Evolutionary conservation across 148 eudicot genomes (phyloP).

Genomic region (Talinum fruticosum): DNA sequence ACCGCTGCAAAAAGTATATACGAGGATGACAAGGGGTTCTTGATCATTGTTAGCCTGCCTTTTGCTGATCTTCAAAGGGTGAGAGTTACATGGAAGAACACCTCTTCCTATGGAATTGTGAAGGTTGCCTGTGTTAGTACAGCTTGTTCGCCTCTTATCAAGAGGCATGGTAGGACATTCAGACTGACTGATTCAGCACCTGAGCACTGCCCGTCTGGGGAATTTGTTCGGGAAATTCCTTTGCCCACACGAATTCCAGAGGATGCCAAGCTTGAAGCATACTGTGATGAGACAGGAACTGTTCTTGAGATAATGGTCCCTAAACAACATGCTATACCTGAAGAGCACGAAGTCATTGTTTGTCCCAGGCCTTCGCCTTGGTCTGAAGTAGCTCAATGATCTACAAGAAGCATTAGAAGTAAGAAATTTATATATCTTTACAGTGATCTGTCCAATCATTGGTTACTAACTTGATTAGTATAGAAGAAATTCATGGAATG

Average conservation of each 20-base stretch:
- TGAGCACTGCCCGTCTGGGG: constrained; percentile 64
- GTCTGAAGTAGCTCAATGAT: constrained; percentile 33
- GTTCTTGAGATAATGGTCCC: constrained; percentile 60
- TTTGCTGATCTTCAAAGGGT: constrained; percentile 47
- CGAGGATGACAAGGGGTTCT: constrained; percentile 54
- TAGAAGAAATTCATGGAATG: constrained; percentile 10
- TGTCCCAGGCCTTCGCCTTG: constrained; percentile 51
- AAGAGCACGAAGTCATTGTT: constrained; percentile 60
- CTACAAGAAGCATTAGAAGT: constrained; percentile 31
- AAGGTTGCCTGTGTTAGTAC: constrained; percentile 53
- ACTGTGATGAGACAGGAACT: constrained; percentile 52
- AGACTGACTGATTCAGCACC: constrained; percentile 46
- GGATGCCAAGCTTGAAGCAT: constrained; percentile 58
- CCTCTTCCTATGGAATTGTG: constrained; percentile 44
- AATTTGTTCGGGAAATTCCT: constrained; percentile 47
- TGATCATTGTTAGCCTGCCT: constrained; percentile 54
- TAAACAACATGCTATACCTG: constrained; percentile 44
- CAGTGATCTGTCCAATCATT: constrained; percentile 21
- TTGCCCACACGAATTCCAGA: constrained; percentile 53
- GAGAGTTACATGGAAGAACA: constrained; percentile 60
- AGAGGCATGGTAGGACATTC: constrained; percentile 58
- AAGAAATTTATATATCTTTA: constrained; percentile 16
- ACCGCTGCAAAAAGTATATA: constrained; percentile 57
- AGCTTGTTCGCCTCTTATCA: constrained; percentile 40
- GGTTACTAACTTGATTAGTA: constrained; percentile 26